These are phyloP conservation scores for Chaetomiaceae sp. DNA, from an alignment of 2,329 filamentous ascomycete species.

Conservation along the genomic window DNA sequence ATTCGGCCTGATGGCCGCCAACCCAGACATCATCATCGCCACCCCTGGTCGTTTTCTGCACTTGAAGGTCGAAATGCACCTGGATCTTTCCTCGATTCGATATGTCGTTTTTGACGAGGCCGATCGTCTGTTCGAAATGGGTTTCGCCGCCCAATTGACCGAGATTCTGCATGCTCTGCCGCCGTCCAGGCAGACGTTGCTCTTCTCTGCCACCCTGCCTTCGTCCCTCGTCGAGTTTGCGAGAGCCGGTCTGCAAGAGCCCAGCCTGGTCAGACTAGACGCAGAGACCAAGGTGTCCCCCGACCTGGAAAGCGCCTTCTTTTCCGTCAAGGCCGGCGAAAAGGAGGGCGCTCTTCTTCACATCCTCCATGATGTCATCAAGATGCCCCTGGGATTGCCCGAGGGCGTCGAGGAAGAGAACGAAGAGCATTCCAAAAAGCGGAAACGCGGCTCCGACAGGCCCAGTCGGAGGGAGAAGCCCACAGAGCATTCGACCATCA, in stretches of 20 bases:
- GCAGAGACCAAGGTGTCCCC: slow-evolving; percentile 95
- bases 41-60: slow-evolving; percentile 95
- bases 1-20: slow-evolving; percentile 85
- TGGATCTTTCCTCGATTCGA: slow-evolving; percentile 83
- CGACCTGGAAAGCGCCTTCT: slow-evolving; percentile 92
- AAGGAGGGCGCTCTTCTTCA: slow-evolving; percentile 91
- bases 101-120: slow-evolving; percentile 99
- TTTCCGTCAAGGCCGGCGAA: slow-evolving; percentile 84
- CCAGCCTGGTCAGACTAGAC: slow-evolving; percentile 82
- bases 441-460: slow-evolving; percentile 59
- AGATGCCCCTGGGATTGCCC: slow-evolving; percentile 69
- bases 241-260: slow-evolving; percentile 86
- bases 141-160: slow-evolving; percentile 85
- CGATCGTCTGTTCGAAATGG: slow-evolving; percentile 97
- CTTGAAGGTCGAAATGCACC: slow-evolving; percentile 90
- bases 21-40: slow-evolving; percentile 95
- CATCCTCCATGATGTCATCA: slow-evolving; percentile 85
- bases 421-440: slow-evolving; percentile 57
- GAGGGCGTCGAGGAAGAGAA: slow-evolving; percentile 45
- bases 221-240: slow-evolving; percentile 96
- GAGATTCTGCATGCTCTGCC: slow-evolving; percentile 91
- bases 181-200: slow-evolving; percentile 74
- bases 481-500: slow-evolving; percentile 85
- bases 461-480: slow-evolving; percentile 62
- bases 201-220: slow-evolving; percentile 93